These are phyloP conservation scores for Hypericum androsaemum DNA, from an alignment of 345 rosid species.

Conservation along the genomic window DNA sequence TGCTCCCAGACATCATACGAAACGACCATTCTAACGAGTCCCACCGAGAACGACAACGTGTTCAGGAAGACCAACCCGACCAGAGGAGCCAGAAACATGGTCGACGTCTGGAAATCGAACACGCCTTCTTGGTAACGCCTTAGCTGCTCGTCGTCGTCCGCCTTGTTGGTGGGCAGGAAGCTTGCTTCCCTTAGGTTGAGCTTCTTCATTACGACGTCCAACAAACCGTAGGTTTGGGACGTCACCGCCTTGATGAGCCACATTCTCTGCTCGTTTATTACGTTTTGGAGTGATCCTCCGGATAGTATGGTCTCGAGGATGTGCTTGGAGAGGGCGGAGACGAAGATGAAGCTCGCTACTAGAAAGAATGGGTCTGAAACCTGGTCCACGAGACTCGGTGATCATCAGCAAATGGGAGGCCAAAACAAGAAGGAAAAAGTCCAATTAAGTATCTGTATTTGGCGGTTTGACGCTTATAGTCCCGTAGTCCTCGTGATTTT, in stretches of 20 bases:
- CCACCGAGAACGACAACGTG: slow-evolving; percentile 15
- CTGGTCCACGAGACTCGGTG: slow-evolving; percentile 8
- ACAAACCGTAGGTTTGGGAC: slow-evolving; percentile 13
- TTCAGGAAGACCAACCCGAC: slow-evolving; percentile 25
- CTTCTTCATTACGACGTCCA: slow-evolving; percentile 22
- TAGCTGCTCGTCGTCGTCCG: slow-evolving; percentile 11
- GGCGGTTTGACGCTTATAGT: no score
- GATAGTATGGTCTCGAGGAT: slow-evolving; percentile 17
- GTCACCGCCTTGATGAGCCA: slow-evolving; percentile 39
- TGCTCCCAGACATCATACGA: slow-evolving; percentile 12
- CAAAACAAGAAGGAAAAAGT: no score
- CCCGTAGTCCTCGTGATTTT: no score
- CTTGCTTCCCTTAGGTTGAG: slow-evolving; percentile 25
- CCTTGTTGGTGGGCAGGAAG: slow-evolving; percentile 36
- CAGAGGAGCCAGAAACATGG: slow-evolving; percentile 28
- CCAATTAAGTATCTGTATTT: no score
- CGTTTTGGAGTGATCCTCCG: slow-evolving; percentile 15
- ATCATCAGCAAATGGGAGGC: background rate
- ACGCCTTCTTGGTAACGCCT: slow-evolving; percentile 24
- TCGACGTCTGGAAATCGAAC: slow-evolving; percentile 29
- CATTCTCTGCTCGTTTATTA: slow-evolving; percentile 23
- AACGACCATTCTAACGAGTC: slow-evolving; percentile 16
- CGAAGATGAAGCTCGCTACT: slow-evolving; percentile 18
- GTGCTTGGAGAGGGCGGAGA: slow-evolving; percentile 14
- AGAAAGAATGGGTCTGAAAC: slow-evolving; percentile 16